Evolutionary conservation across 2,329 filamentous ascomycete genomes (phyloP).

Genomic region (Dactylellina drechsleri): DNA sequence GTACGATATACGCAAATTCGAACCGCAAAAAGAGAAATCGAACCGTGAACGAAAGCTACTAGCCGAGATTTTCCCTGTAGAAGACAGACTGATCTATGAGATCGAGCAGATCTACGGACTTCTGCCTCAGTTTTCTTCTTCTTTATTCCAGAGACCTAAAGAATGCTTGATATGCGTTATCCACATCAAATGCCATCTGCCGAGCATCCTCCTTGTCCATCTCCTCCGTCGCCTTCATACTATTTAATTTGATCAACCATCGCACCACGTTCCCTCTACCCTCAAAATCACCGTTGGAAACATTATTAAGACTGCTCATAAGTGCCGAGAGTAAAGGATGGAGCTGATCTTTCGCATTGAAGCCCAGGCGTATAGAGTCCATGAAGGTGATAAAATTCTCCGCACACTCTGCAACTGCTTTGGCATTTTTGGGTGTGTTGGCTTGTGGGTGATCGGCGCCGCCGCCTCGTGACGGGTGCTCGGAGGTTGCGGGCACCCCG

Average conservation of each 20-base stretch:
- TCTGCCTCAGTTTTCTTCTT: not conserved
- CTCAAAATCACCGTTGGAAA: slow-evolving; percentile 88
- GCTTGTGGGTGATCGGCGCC: slow-evolving; percentile 64
- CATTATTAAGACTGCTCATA: slow-evolving; percentile 96
- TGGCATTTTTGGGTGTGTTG: slow-evolving; percentile 59
- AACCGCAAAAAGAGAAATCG: slow-evolving; percentile 24
- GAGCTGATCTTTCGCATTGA: slow-evolving; percentile 94
- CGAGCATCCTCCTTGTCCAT: slow-evolving; percentile 80
- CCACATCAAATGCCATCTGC: slow-evolving; percentile 59
- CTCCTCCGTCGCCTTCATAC: slow-evolving; percentile 96
- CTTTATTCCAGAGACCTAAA: slow-evolving; percentile 50
- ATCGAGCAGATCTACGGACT: not conserved
- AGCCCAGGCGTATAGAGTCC: slow-evolving; percentile 89
- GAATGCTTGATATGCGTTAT: slow-evolving; percentile 59
- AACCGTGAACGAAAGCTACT: slow-evolving; percentile 11
- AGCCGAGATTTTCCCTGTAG: slow-evolving; percentile 8
- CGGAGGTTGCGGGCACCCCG: slow-evolving; percentile 86
- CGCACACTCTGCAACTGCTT: slow-evolving; percentile 73
- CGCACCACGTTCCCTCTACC: slow-evolving; percentile 96
- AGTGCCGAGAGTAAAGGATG: slow-evolving; percentile 94
- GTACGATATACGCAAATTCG: slow-evolving; percentile 25
- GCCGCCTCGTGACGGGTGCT: slow-evolving; percentile 67
- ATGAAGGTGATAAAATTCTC: slow-evolving; percentile 99
- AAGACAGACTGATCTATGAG: slow-evolving; percentile 14
- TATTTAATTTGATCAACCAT: slow-evolving; percentile 96